These are phyloP conservation scores for Forsythia suspensa DNA, from an alignment of 257 asterid genomes.

Conservation along the genomic window DNA sequence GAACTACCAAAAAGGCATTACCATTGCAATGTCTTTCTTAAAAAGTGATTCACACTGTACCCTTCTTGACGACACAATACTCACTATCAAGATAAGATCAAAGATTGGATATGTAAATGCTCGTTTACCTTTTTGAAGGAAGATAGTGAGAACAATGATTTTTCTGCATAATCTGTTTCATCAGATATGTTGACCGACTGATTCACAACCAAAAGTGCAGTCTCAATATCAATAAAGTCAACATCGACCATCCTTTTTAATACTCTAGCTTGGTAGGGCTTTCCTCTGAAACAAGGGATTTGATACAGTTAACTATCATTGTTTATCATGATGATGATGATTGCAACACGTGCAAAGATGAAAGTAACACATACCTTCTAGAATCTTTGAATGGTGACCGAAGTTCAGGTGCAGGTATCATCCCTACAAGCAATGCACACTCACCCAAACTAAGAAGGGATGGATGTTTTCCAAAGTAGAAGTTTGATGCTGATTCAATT, in stretches of 20 bases:
- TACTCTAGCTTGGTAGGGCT: slow-evolving; percentile 40
- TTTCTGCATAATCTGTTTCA: slow-evolving; percentile 20
- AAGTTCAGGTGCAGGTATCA: slow-evolving; percentile 36
- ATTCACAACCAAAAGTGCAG: slow-evolving; percentile 26
- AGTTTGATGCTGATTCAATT: slow-evolving; percentile 31
- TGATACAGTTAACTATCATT: no score
- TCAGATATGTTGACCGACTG: slow-evolving; percentile 18
- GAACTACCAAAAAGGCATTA: background rate
- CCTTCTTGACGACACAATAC: no score
- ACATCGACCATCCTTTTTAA: slow-evolving; percentile 39
- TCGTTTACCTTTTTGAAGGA: slow-evolving; percentile 22
- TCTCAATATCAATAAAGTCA: slow-evolving; percentile 29
- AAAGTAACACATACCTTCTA: slow-evolving; percentile 25
- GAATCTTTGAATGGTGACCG: slow-evolving; percentile 38
- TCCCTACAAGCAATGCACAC: slow-evolving; percentile 38
- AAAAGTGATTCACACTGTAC: background rate
- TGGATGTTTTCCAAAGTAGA: slow-evolving; percentile 34
- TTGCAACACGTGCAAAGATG: no score
- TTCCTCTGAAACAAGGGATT: slow-evolving; percentile 25
- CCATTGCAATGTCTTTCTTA: no score
- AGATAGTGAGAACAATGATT: background rate
- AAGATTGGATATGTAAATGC: no score
- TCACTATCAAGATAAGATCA: no score
- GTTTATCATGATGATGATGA: no score
- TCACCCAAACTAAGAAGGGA: slow-evolving; percentile 35